Evolutionary conservation across 768 basidiomycete species (phyloP).

Genomic region (Tylopilus subfusipes): DNA sequence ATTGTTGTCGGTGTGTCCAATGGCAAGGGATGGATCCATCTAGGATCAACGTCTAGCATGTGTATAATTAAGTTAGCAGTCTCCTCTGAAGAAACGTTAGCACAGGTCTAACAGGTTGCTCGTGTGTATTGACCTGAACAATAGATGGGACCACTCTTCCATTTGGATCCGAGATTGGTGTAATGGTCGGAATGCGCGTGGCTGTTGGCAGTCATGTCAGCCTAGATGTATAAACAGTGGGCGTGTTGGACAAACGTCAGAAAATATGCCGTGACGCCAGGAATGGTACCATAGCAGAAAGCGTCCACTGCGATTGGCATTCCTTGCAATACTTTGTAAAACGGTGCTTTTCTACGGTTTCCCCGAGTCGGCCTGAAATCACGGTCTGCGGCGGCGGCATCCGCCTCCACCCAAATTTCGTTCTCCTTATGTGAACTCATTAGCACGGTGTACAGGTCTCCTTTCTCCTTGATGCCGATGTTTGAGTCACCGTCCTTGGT

Average conservation of each 20-base stretch:
- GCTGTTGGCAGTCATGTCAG: slow-evolving; percentile 38
- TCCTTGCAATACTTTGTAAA: slow-evolving; percentile 93
- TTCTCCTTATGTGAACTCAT: slow-evolving; percentile 86
- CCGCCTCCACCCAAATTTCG: slow-evolving; percentile 82
- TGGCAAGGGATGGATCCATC: slow-evolving; percentile 87
- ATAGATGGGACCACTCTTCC: slow-evolving; percentile 93
- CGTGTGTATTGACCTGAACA: slow-evolving; percentile 62
- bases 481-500: not conserved
- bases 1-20: slow-evolving; percentile 72
- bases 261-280: slow-evolving; percentile 86
- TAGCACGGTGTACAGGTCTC: slow-evolving; percentile 69
- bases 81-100: slow-evolving; percentile 40
- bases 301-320: slow-evolving; percentile 99
- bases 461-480: not conserved
- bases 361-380: slow-evolving; percentile 46
- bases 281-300: slow-evolving; percentile 90
- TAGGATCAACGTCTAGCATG: slow-evolving; percentile 83
- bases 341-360: slow-evolving; percentile 75
- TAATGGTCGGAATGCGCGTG: slow-evolving; percentile 98
- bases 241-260: slow-evolving; percentile 57
- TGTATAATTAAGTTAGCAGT: slow-evolving; percentile 91
- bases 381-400: slow-evolving; percentile 50
- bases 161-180: slow-evolving; percentile 82
- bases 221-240: not conserved
- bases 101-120: not conserved